Evolutionary conservation across 2,329 filamentous ascomycete genomes (phyloP), one percentile per base, ranked within the genome.

Genomic region (Microcyclosporella mali): DNA sequence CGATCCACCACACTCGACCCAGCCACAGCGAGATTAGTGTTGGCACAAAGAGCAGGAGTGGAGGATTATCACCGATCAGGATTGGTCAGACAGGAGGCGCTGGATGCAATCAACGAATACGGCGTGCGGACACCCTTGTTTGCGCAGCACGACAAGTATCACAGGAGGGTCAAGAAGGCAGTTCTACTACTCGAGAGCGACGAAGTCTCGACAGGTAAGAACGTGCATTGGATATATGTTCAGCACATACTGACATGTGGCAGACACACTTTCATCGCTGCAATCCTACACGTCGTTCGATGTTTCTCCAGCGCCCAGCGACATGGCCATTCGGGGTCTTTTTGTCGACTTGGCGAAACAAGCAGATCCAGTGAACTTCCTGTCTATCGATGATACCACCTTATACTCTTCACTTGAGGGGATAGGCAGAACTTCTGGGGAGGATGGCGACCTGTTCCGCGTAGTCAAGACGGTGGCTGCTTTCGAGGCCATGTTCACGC

Each of bases 21-120:
- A 12, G 63, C 68, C 41, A 67, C 68, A 30, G 70, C 73, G 51
- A 65, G 72, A 56, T 58, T 75, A 44, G 66, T 75, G 37, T 56
- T 76, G 46, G 72, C 73, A 37, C 69, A 73, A 57, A 62, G 71
- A 53, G 65, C 74, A 18, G 72, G 71, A 14, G 61, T 75, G 27
- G 70, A 72, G 40, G 64, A 67, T 41, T 75, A 67, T 59, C 71
- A 75, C 51, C 57, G 61, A 17, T 57, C 71, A 36, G 61, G 66
- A 44, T 51, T 66, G 45, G 51, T 61, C 19, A 62, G 63, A 37
- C 62, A 68, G 9, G 62, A 67, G 8, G 61, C 61, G n/a, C 56
- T 76, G 38, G 52, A 64, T 28, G 65, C 67, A 36, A 65, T 77
- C 49, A 74, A 74, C 57, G 59, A 59, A 25, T 71, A 66, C 53